These are phyloP conservation scores for Monilinia fructicola DNA, from an alignment of 2,329 filamentous ascomycete genomes.

Conservation along the genomic window DNA sequence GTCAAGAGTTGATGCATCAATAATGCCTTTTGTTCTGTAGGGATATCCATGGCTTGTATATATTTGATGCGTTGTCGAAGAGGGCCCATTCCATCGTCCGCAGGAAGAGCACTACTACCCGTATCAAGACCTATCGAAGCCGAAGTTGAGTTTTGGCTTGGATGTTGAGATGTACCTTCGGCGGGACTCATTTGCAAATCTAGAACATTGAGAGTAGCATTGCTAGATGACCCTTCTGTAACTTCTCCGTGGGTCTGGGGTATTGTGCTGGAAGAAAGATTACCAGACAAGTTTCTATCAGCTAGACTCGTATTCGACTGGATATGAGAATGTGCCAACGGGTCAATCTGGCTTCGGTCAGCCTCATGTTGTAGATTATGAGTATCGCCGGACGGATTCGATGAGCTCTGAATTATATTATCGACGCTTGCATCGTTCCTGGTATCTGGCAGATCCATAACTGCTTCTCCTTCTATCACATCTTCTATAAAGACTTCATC, in stretches of 20 bases:
- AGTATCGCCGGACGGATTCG: constrained; percentile 28
- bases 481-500: constrained; percentile 34
- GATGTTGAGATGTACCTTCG: constrained; percentile 33
- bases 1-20: constrained; percentile 70
- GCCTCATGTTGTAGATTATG: not conserved
- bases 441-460: constrained; percentile 9
- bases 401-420: constrained; percentile 19
- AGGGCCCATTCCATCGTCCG: constrained; percentile 74
- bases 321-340: constrained; percentile 12
- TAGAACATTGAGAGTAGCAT: constrained; percentile 8
- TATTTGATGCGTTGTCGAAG: constrained; percentile 66
- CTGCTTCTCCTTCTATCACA: not conserved
- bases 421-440: not conserved
- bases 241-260: constrained; percentile 34
- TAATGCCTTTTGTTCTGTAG: constrained; percentile 64
- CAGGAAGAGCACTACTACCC: constrained; percentile 49
- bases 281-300: constrained; percentile 36
- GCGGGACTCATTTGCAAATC: constrained; percentile 32
- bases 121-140: constrained; percentile 27
- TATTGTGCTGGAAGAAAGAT: constrained; percentile 34
- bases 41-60: constrained; percentile 62
- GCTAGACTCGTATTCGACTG: constrained; percentile 28
- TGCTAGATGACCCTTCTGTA: constrained; percentile 26
- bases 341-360: not conserved
- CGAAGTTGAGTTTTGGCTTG: constrained; percentile 30